Evolutionary conservation across 2,329 filamentous ascomycete genomes (phyloP), one percentile per base, ranked within the genome.

Genomic region (Lasiodiplodia theobromae): DNA sequence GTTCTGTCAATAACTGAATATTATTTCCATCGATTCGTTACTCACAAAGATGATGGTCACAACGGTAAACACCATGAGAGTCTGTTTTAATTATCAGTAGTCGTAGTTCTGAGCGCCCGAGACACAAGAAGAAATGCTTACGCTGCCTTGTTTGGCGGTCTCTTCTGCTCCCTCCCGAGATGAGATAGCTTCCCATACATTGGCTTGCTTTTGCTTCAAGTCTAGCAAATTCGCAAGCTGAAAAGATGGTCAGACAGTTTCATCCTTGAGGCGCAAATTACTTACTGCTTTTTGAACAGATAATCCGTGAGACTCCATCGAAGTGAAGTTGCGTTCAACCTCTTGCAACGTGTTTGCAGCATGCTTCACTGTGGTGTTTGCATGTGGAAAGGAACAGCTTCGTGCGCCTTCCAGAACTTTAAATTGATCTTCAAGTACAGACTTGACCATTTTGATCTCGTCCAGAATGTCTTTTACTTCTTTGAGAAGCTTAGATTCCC

Each of bases 391-490:
- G 7, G 34, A 58, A 23, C 34, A 7, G 11, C 14, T 16, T 25
- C 56, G 40, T 7, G 37, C 21, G 28, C 57, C 83, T 1, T 76
- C 78, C 1, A 87, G 76, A 0, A 86, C 82, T 37, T 78, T 75
- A 3, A 80, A 73, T 70, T 88, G 86, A 38, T 86, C 81, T 56
- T 84, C 80, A 1, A 88, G 77, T 0, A 88, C 82, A 66, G 84
- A 84, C 4, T 75, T 76, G 37, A 91, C 85, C 78, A 91, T 91
- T 73, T 87, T 87, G 23, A 91, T 83, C 76, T 91, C 88, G 72
- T 91, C 89, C 23, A 87, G 85, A 65, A 91, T 90, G 72, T 91
- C 89, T 74, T 91, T 91, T 56, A 86, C 87, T 72, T 91, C 88
- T 0, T 86, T 84, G 0, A 91, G 80, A 0, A 91, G 81, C 64